Evolutionary conservation across 2,329 filamentous ascomycete genomes (phyloP), one percentile per base, ranked within the genome.

Genomic region (Polytolypa hystricis): DNA sequence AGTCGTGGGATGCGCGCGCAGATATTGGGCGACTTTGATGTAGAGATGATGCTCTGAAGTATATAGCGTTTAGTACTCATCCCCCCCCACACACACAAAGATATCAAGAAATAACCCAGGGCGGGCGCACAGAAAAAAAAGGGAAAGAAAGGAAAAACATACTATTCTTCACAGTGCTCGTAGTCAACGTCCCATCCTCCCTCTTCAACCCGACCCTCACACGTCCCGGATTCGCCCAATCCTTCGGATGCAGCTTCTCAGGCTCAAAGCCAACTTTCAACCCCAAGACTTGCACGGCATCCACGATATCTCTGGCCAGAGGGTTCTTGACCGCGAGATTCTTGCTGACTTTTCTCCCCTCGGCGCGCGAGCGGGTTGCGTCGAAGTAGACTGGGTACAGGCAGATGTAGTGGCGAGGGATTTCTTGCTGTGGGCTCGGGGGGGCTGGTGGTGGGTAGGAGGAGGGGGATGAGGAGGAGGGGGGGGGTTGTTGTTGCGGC

Each of bases 381-480:
- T 95, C 89, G 54, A 98, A 98, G 71, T 98, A 98, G 41, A 96
- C 67, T 0, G 91, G 89, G 66, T 98, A 98, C 17, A 98, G 71
- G 62, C 84, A 89, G 60, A 91, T 82, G 67, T 79, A 94, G 61
- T 77, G 67, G 54, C 81, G 83, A 60, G 84, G 69, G 41, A 67
- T 67, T 43, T 76, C 69, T 40, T 66, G 67, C 48, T 67, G 61
- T 40, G 62, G 64, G 48, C 58, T 64, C 35, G 60, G 62, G 28
- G 47, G 56, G 43, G 50, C 56, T 49, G 49, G 52, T 48, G 52
- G 49, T 26, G 48, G 47, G 33, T 42, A 46, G 42, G 38, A 37
- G n/a, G 45, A 34, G 18, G 30, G 23, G 64, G 46, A 5, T 40
- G 65, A 56, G 35, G 71, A 62, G 56, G 76, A 67, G 46, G 66